Conservation (phyloP, 352 stramenopile species). For the Pythium monospermum region DNA sequence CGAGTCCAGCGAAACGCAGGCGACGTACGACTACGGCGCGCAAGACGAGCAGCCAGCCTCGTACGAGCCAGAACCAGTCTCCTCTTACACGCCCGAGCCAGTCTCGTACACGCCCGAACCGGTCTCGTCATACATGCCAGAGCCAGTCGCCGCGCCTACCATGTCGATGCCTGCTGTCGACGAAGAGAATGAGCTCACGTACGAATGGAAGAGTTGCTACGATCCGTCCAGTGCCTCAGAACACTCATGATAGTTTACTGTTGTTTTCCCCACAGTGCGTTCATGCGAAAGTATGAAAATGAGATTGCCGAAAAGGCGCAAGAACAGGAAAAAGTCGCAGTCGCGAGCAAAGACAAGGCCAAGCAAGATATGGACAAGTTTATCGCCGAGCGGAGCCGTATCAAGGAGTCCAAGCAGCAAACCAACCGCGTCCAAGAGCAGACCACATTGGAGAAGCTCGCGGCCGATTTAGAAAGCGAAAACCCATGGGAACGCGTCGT, state of each 20-base stretch:
- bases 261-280: slow-evolving; percentile 41
- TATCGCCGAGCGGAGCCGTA: slow-evolving; percentile 69
- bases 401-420: slow-evolving; percentile 89
- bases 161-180: slow-evolving; percentile 39
- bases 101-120: slow-evolving; percentile 9
- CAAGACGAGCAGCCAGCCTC: slow-evolving; percentile 10
- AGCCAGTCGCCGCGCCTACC: slow-evolving; percentile 5
- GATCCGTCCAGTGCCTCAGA: no score
- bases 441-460: slow-evolving; percentile 92
- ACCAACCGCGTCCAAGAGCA: slow-evolving; percentile 92
- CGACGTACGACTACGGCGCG: slow-evolving; percentile 22
- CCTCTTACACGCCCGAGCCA: slow-evolving; percentile 3
- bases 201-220: no score
- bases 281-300: slow-evolving; percentile 67
- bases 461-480: slow-evolving; percentile 91
- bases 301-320: slow-evolving; percentile 59
- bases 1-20: slow-evolving; percentile 25
- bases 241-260: neutral
- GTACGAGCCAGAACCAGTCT: slow-evolving; percentile 23
- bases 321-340: slow-evolving; percentile 69
- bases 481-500: slow-evolving; percentile 93
- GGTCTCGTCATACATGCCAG: slow-evolving; percentile 13
- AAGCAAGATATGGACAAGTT: slow-evolving; percentile 78
- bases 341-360: slow-evolving; percentile 69
- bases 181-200: slow-evolving; percentile 76